Evolutionary conservation across 495 filamentous ascomycete genomes (phyloP).

Genomic region (Penicillium flavigenum): DNA sequence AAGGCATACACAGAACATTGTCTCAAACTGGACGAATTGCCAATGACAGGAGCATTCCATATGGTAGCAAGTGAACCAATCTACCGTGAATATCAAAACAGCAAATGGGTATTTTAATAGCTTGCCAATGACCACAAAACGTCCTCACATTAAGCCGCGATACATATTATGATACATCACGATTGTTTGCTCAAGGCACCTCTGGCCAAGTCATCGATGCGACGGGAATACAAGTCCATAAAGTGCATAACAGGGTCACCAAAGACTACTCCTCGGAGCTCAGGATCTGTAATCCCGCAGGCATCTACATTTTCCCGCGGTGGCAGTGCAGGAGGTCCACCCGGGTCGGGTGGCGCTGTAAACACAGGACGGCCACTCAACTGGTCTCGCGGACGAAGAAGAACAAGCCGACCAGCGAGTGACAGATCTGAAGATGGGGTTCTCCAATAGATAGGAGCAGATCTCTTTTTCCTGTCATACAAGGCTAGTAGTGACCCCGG

Average conservation of each 20-base stretch:
- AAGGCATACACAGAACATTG: neutral
- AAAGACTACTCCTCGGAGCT: conserved; percentile 66
- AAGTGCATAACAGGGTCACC: conserved; percentile 77
- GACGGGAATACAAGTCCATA: conserved; percentile 69
- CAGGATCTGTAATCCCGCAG: conserved; percentile 60
- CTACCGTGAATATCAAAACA: neutral
- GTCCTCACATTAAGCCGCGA: neutral
- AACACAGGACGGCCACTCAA: conserved; percentile 6
- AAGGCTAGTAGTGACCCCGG: conserved; percentile 38
- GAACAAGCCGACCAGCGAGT: conserved; percentile 64
- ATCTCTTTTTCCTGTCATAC: conserved; percentile 10
- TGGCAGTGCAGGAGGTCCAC: conserved; percentile 15
- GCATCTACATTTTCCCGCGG: conserved; percentile 56
- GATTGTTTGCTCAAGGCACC: conserved; percentile 1
- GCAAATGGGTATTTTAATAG: neutral
- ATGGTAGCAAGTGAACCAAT: neutral
- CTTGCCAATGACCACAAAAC: neutral
- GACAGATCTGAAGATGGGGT: conserved; percentile 62
- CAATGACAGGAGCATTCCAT: neutral
- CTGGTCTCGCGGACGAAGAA: conserved; percentile 46
- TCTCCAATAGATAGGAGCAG: conserved; percentile 48
- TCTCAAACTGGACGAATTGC: neutral
- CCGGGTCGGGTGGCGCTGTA: neutral
- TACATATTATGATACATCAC: neutral
- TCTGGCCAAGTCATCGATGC: conserved; percentile 65